Evolutionary conservation across 148 eudicot species (phyloP).

Genomic region (Cornus florida): DNA sequence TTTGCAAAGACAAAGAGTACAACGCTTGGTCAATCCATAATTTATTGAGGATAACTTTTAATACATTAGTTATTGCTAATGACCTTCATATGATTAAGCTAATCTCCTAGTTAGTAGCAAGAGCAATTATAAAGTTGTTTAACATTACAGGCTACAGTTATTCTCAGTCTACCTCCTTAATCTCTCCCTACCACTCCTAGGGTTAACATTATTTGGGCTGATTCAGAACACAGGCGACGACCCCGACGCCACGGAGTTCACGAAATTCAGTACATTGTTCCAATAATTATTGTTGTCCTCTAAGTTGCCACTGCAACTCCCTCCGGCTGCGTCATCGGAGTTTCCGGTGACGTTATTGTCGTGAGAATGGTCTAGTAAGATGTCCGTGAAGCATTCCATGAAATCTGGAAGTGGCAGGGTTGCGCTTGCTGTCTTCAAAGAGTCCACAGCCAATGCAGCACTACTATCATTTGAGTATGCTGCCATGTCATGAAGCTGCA

Average conservation of each 20-base stretch:
- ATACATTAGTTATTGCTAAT: too few relatives aligned
- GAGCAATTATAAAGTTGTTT: not conserved
- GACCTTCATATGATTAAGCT: not conserved
- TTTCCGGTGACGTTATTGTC: not conserved
- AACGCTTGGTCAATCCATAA: too few relatives aligned
- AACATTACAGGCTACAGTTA: not conserved
- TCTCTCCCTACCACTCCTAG: not conserved
- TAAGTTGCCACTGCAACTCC: not conserved
- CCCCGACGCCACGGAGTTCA: not conserved
- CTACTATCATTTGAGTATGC: not conserved
- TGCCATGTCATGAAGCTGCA: not conserved
- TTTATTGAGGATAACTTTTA: too few relatives aligned
- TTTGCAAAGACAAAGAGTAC: too few relatives aligned
- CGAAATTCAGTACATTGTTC: not conserved
- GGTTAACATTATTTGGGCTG: not conserved
- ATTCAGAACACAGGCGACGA: not conserved
- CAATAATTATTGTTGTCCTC: slow-evolving; percentile 11
- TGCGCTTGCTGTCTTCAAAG: not conserved
- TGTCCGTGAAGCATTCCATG: not conserved
- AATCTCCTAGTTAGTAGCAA: not conserved
- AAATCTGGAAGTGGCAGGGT: not conserved
- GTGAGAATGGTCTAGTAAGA: not conserved
- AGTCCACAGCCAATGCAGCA: not conserved
- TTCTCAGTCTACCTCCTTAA: not conserved
- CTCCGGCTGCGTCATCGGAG: not conserved